phyloP scores from a whole-genome alignment of 2,329 filamentous ascomycete species.

The Fusarium sp. region DNA sequence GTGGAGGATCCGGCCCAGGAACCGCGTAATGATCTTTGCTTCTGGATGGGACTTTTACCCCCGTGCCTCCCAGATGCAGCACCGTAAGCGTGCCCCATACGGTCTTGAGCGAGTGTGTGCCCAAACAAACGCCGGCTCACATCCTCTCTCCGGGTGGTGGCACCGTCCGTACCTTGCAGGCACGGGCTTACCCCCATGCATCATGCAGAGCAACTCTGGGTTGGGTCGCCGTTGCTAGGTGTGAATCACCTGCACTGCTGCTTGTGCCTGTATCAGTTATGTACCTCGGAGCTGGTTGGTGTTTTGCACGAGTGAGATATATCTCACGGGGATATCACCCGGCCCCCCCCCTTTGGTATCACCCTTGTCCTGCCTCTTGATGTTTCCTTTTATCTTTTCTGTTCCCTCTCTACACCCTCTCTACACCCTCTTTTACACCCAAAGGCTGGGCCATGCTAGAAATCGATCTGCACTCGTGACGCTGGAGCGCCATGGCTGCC shows the following conservation, averaged over 20 bases:
- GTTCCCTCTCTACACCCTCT: conserved; percentile 2
- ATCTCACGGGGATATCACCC: conserved; percentile 30
- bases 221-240: conserved; percentile 18
- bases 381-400: neutral
- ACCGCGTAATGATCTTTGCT: conserved; percentile 32
- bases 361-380: conserved; percentile 1
- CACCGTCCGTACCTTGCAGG: conserved; percentile 39
- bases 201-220: conserved; percentile 21
- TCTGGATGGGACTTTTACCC: conserved; percentile 14
- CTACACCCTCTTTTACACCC: neutral
- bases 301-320: conserved; percentile 30
- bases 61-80: conserved; percentile 10
- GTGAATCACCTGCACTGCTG: conserved; percentile 20
- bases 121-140: conserved; percentile 28
- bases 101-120: conserved; percentile 17
- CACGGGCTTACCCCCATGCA: conserved; percentile 27
- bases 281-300: conserved; percentile 12
- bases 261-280: conserved; percentile 16
- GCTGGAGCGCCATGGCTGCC: conserved; percentile 45
- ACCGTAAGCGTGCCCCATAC: conserved; percentile 27
- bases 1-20: conserved; percentile 14
- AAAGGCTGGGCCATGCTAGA: conserved; percentile 35
- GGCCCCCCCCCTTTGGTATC: neutral
- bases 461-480: conserved; percentile 29
- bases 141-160: conserved; percentile 21